Percentiles rank a stretch among this genome's conserved stretches.
phyloP scores from a whole-genome alignment of 2,329 filamentous ascomycete genomes.

The Knoxdaviesia capensis region DNA sequence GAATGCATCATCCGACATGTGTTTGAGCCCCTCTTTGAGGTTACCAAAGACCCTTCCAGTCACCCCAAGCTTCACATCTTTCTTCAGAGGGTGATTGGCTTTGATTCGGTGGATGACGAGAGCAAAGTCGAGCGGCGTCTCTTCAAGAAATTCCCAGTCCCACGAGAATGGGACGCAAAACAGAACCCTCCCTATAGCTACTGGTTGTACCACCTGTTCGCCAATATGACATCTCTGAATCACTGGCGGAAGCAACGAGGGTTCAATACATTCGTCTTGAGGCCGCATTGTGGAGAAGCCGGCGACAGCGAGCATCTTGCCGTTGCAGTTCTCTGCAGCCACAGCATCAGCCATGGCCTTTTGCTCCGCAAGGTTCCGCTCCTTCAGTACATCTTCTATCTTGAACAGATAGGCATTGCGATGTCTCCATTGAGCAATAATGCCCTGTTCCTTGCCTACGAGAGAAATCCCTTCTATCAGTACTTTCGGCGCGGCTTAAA shows the following conservation, averaged over 20 bases:
- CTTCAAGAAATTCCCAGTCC: conserved; percentile 89
- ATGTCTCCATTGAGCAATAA: conserved; percentile 99
- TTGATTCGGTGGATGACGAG: conserved; percentile 95
- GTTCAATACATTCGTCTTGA: conserved; percentile 86
- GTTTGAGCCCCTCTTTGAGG: conserved; percentile 87
- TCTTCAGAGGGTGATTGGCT: conserved; percentile 83
- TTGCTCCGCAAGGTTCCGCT: conserved; percentile 84
- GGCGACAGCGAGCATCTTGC: conserved; percentile 93
- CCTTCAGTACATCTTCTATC: conserved; percentile 91
- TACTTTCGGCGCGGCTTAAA: conserved; percentile 94
- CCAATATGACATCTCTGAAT: conserved; percentile 86
- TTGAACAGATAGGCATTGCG: conserved; percentile 93
- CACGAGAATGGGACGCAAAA: conserved; percentile 70
- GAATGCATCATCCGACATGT: conserved; percentile 82
- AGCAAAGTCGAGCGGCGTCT: conserved; percentile 87
- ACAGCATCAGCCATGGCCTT: conserved; percentile 92
- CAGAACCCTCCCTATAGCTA: conserved; percentile 98
- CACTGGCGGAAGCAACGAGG: conserved; percentile 76
- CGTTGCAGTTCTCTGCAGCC: conserved; percentile 75
- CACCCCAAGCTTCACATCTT: conserved; percentile 92
- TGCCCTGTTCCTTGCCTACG: conserved; percentile 85
- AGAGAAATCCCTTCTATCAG: conserved; percentile 85
- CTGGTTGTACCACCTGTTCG: conserved; percentile 95
- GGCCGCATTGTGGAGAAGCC: conserved; percentile 90
- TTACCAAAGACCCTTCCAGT: conserved; percentile 65